Evolutionary conservation across 2,329 filamentous ascomycete genomes (phyloP).

Genomic region (Penicillium fuscoglaucum): DNA sequence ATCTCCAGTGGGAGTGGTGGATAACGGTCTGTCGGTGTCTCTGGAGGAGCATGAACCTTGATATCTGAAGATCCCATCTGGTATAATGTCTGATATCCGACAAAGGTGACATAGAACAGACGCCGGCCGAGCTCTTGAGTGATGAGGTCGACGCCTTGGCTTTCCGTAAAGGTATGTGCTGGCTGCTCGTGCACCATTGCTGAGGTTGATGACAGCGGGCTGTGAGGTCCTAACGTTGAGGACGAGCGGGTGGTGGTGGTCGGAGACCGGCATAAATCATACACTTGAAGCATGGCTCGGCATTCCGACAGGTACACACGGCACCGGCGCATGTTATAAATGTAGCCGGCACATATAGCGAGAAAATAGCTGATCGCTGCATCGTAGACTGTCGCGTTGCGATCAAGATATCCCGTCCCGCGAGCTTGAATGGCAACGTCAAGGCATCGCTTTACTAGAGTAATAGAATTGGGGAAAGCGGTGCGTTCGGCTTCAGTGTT

Average conservation of each 20-base stretch:
- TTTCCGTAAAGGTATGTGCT: constrained; percentile 18
- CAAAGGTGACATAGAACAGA: constrained; percentile 80
- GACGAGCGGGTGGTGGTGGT: constrained; percentile 9
- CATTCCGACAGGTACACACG: constrained; percentile 48
- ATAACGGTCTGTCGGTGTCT: constrained; percentile 72
- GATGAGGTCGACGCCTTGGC: constrained; percentile 34
- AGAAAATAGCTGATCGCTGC: constrained; percentile 48
- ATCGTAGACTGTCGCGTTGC: constrained; percentile 45
- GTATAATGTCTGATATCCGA: constrained; percentile 73
- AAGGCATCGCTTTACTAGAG: constrained; percentile 46
- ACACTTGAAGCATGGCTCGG: constrained; percentile 43
- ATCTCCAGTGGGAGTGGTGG: constrained; percentile 78
- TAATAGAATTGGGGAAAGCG: constrained; percentile 46
- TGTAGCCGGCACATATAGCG: constrained; percentile 43
- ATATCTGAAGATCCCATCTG: constrained; percentile 72
- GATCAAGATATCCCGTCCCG: constrained; percentile 47
- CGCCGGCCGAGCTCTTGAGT: constrained; percentile 54
- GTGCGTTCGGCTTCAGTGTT: constrained; percentile 39
- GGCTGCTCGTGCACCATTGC: constrained; percentile 24
- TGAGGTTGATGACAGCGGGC: constrained; percentile 26
- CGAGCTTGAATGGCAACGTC: constrained; percentile 47
- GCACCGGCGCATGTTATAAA: constrained; percentile 41
- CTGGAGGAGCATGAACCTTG: constrained; percentile 73
- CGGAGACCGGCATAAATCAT: constrained; percentile 39
- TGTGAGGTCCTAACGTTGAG: constrained; percentile 21